These are phyloP conservation scores for Penicillium sp. DNA, from an alignment of 2,329 filamentous ascomycete species.

Conservation along the genomic window DNA sequence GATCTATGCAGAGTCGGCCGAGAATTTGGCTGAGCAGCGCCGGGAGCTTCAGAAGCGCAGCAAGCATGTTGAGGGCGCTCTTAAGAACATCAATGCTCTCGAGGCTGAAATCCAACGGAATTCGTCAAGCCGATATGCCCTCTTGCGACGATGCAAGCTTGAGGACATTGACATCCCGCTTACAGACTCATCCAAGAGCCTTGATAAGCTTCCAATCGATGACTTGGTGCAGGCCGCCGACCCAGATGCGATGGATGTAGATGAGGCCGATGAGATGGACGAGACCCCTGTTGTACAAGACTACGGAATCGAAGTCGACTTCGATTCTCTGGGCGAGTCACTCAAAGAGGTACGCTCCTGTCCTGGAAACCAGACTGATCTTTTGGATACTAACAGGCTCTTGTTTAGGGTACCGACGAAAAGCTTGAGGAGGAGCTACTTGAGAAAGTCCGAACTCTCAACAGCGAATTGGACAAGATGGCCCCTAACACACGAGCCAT, in stretches of 20 bases:
- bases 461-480: slow-evolving; percentile 84
- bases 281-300: slow-evolving; percentile 74
- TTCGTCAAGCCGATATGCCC: slow-evolving; percentile 77
- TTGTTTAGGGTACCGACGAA: slow-evolving; percentile 63
- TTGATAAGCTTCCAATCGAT: slow-evolving; percentile 85
- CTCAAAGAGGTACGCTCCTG: slow-evolving; percentile 66
- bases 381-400: slow-evolving; percentile 13
- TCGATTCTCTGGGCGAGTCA: slow-evolving; percentile 77
- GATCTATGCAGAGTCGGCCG: slow-evolving; percentile 68
- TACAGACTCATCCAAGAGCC: slow-evolving; percentile 64
- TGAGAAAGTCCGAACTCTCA: slow-evolving; percentile 74
- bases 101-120: slow-evolving; percentile 86
- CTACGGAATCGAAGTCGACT: slow-evolving; percentile 89
- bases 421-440: slow-evolving; percentile 74
- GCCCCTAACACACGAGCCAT: slow-evolving; percentile 96
- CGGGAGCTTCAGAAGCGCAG: slow-evolving; percentile 79
- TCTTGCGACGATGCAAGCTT: slow-evolving; percentile 86
- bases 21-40: slow-evolving; percentile 76
- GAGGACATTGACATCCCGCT: slow-evolving; percentile 90
- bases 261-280: slow-evolving; percentile 59
- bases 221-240: slow-evolving; percentile 73
- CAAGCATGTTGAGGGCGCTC: slow-evolving; percentile 75
- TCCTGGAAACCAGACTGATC: not conserved
- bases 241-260: slow-evolving; percentile 89
- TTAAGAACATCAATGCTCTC: slow-evolving; percentile 75